A percentile compares a stretch with the other conserved stretches of the same genome.
These are phyloP conservation scores for Calonectria hongkongensis DNA, from an alignment of 2,329 filamentous ascomycete species.

Conservation along the genomic window DNA sequence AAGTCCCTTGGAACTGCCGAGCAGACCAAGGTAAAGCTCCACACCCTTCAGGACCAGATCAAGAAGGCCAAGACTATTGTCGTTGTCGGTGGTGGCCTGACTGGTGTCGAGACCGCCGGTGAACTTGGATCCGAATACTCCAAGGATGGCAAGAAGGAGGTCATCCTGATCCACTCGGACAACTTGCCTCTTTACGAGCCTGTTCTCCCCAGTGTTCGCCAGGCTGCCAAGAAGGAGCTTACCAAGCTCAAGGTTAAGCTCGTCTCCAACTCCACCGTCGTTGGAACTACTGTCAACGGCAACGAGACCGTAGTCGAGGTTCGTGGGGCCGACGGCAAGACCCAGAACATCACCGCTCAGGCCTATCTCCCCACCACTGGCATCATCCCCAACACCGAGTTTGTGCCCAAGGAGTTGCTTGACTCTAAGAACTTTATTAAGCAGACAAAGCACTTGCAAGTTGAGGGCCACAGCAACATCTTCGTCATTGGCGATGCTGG, in stretches of 20 bases:
- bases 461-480: constrained; percentile 61
- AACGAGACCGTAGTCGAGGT: constrained; percentile 60
- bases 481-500: constrained; percentile 68
- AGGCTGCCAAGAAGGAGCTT: constrained; percentile 62
- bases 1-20: constrained; percentile 67
- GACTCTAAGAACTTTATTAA: constrained; percentile 59
- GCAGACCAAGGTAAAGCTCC: constrained; percentile 63
- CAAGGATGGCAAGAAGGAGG: constrained; percentile 65
- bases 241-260: constrained; percentile 66
- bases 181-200: constrained; percentile 62
- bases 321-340: constrained; percentile 57
- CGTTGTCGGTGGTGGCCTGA: constrained; percentile 70
- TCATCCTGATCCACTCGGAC: constrained; percentile 65
- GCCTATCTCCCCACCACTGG: constrained; percentile 70
- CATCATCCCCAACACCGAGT: constrained; percentile 65
- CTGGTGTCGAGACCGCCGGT: constrained; percentile 70
- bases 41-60: constrained; percentile 61
- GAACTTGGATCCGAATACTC: constrained; percentile 71
- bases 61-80: constrained; percentile 68
- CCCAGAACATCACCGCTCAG: constrained; percentile 63
- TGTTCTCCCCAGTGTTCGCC: constrained; percentile 61
- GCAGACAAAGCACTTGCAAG: constrained; percentile 62
- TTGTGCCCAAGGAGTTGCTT: constrained; percentile 62
- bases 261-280: constrained; percentile 63
- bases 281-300: constrained; percentile 49